Percentiles rank a stretch among this genome's conserved stretches.
phyloP scores from a whole-genome alignment of 208 protist species.

The Cochliopodium minus region DNA sequence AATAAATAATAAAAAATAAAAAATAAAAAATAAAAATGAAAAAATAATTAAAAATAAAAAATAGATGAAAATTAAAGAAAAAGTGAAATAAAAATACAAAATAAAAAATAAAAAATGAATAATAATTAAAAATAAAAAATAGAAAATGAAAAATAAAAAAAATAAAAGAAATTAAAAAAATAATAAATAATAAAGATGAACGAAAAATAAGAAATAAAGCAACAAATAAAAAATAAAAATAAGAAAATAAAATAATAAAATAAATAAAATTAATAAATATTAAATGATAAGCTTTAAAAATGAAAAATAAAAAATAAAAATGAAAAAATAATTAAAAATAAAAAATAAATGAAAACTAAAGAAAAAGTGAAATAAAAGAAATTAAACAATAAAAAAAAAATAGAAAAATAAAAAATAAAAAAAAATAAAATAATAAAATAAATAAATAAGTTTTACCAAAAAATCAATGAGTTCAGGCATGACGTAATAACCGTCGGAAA shows the following conservation, averaged over 20 bases:
- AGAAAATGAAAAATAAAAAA: slow-evolving; percentile 23
- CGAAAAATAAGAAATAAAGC: slow-evolving; percentile 2
- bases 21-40: slow-evolving; percentile 5
- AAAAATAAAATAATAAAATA: slow-evolving; percentile 13
- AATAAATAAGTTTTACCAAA: slow-evolving; percentile 19
- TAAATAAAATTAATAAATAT: slow-evolving; percentile 4
- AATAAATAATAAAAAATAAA: slow-evolving; percentile 18
- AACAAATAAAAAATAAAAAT: slow-evolving; percentile 5
- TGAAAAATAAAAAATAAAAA: slow-evolving; percentile 4
- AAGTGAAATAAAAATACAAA: slow-evolving; percentile 15
- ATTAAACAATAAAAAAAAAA: slow-evolving; percentile 7
- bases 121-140: slow-evolving; percentile 7
- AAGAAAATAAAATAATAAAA: slow-evolving; percentile 12
- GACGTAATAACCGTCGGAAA: too few species aligned
- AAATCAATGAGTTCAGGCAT: too few species aligned
- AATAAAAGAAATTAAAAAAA: slow-evolving; percentile 22
- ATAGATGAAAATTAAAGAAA: slow-evolving; percentile 18
- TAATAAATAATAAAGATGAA: slow-evolving; percentile 15
- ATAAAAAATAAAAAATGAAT: slow-evolving; percentile 18
- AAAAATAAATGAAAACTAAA: not conserved
- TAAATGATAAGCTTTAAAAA: slow-evolving; percentile 10
- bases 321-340: slow-evolving; percentile 7
- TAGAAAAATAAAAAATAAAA: slow-evolving; percentile 12
- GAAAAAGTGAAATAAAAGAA: slow-evolving; percentile 8
- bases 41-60: slow-evolving; percentile 17